These are phyloP conservation scores for Colletotrichum cuscutae DNA, from an alignment of 2,329 filamentous ascomycete genomes.

Conservation along the genomic window DNA sequence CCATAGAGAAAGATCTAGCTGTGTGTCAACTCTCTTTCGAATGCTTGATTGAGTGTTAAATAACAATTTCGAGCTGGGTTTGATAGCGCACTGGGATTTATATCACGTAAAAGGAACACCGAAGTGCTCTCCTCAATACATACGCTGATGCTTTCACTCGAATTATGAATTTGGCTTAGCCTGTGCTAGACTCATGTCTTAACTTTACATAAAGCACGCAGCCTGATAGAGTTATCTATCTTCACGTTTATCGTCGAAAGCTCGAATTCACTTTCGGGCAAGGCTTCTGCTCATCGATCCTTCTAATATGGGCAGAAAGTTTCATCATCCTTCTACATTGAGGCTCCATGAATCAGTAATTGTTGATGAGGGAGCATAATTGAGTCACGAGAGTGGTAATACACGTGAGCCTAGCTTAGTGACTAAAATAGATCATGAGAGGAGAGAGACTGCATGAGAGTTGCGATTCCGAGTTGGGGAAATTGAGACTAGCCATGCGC, in stretches of 20 bases:
- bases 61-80: too few species aligned
- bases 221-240: neutral
- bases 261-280: neutral
- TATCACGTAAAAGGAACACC: too few species aligned
- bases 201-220: neutral
- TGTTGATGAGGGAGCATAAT: neutral
- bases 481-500: neutral
- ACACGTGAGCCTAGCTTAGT: neutral
- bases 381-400: neutral
- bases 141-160: too few species aligned
- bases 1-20: too few species aligned
- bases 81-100: too few species aligned
- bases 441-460: neutral
- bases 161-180: too few species aligned
- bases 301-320: neutral
- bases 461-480: too few species aligned
- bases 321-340: neutral
- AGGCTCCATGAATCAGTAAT: neutral
- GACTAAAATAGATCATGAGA: neutral
- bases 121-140: too few species aligned
- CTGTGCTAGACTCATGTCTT: too few species aligned
- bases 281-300: neutral
- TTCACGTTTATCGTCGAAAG: neutral
- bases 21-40: too few species aligned
- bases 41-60: too few species aligned